phyloP scores from a whole-genome alignment of 768 basidiomycete genomes.

The Hortiboletus campestris region DNA sequence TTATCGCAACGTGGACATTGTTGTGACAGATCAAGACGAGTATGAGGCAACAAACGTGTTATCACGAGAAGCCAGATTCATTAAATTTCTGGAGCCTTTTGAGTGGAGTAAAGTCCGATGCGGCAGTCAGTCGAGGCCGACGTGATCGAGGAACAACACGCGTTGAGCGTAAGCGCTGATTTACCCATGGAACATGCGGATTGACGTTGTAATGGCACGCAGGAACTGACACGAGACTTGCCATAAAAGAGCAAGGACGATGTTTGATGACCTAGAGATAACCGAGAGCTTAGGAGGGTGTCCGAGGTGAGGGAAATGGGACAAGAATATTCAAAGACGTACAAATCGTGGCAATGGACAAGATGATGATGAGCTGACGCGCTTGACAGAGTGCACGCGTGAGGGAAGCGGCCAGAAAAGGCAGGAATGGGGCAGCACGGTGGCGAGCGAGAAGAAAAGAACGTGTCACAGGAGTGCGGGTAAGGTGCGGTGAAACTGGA shows the following conservation, averaged over 20 bases:
- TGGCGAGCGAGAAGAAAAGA: conserved; percentile 50
- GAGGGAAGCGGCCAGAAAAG: conserved; percentile 52
- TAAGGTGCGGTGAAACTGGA: conserved; percentile 45
- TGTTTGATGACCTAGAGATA: conserved; percentile 21
- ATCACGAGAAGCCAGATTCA: conserved; percentile 62
- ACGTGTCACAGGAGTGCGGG: conserved; percentile 69
- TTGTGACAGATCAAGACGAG: conserved; percentile 67
- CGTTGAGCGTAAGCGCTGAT: conserved; percentile 53
- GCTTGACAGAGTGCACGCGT: conserved; percentile 28
- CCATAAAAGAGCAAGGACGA: conserved; percentile 20
- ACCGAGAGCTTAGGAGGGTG: conserved; percentile 22
- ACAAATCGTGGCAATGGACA: conserved; percentile 28
- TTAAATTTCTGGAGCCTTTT: conserved; percentile 54
- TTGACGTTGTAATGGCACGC: conserved; percentile 31
- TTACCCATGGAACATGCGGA: conserved; percentile 39
- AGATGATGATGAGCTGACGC: conserved; percentile 28
- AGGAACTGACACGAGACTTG: conserved; percentile 30
- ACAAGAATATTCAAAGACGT: conserved; percentile 31
- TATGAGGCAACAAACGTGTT: conserved; percentile 70
- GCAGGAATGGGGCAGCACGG: conserved; percentile 51
- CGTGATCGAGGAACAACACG: conserved; percentile 71
- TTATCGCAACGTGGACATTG: conserved; percentile 74
- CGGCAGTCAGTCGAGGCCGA: conserved; percentile 50
- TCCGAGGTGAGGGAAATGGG: conserved; percentile 27
- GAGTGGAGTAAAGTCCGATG: conserved; percentile 71